Conservation (phyloP, 768 basidiomycete species). For the Agrocybe praecox region DNA sequence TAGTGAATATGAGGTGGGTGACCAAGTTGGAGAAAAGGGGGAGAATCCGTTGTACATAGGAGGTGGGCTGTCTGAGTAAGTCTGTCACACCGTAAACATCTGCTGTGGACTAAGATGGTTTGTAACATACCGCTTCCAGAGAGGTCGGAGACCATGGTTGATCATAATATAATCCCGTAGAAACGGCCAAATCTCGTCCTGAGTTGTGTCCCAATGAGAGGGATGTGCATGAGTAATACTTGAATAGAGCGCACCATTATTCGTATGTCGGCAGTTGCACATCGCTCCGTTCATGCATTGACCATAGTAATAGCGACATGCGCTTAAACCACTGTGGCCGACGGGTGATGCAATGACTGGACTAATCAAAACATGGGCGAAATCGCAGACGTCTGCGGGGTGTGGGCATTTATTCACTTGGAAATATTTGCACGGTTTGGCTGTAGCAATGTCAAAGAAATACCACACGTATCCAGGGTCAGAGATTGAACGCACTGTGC, state of each 20-base stretch:
- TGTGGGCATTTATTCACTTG: slow-evolving; percentile 43
- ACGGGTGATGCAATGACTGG: slow-evolving; percentile 21
- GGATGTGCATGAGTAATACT: not conserved
- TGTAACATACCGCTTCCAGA: slow-evolving; percentile 18
- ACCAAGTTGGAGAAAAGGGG: slow-evolving; percentile 21
- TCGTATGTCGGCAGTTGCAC: slow-evolving; percentile 40
- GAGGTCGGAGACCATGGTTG: slow-evolving; percentile 16
- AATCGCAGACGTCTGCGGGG: slow-evolving; percentile 48
- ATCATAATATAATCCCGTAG: slow-evolving; percentile 1
- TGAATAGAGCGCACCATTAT: slow-evolving; percentile 16
- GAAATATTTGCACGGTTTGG: slow-evolving; percentile 53
- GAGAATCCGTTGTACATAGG: slow-evolving; percentile 11
- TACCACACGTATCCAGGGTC: slow-evolving; percentile 1
- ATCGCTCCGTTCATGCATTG: slow-evolving; percentile 36
- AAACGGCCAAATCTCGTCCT: not conserved
- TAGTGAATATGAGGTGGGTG: slow-evolving; percentile 10
- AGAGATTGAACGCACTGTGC: slow-evolving; percentile 31
- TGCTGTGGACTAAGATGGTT: not conserved
- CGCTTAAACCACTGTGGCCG: slow-evolving; percentile 2
- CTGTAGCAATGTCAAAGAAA: slow-evolving; percentile 23
- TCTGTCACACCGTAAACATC: slow-evolving; percentile 6
- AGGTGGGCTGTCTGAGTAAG: slow-evolving; percentile 12
- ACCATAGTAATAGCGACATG: slow-evolving; percentile 39
- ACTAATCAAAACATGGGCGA: slow-evolving; percentile 40
- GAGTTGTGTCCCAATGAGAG: not conserved